A percentile compares a stretch with the other conserved stretches of the same genome.
Evolutionary conservation across 352 stramenopile species (phyloP).

Genomic region (Phytophthora sp.): DNA sequence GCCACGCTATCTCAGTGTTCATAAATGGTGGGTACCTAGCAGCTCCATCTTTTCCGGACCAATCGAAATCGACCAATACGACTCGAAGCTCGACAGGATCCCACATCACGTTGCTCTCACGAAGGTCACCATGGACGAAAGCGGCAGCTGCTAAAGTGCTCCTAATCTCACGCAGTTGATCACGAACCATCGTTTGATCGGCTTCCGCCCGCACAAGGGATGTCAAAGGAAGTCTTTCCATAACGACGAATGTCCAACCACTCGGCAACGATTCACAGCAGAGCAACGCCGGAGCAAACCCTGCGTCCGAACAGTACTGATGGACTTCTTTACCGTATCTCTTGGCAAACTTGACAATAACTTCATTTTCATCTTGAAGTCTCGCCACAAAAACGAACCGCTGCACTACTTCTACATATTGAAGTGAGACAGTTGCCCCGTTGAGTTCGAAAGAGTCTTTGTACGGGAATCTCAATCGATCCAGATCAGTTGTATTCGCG

Average conservation of each 20-base stretch:
- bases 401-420: conserved; percentile 26
- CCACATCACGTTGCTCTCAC: conserved; percentile 29
- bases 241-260: conserved; percentile 38
- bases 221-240: conserved; percentile 19
- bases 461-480: conserved; percentile 29
- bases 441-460: conserved; percentile 27
- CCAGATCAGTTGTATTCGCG: conserved; percentile 2
- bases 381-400: conserved; percentile 24
- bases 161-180: conserved; percentile 27
- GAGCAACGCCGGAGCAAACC: conserved; percentile 24
- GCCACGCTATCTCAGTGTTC: conserved; percentile 29
- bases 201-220: not conserved
- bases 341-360: conserved; percentile 32
- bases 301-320: conserved; percentile 16
- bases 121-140: conserved; percentile 19
- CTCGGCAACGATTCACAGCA: conserved; percentile 19
- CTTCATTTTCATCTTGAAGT: conserved; percentile 10
- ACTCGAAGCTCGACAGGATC: conserved; percentile 30
- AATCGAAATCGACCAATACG: conserved; percentile 45
- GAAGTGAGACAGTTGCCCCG: conserved; percentile 8
- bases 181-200: not conserved
- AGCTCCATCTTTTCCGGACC: conserved; percentile 27
- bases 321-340: conserved; percentile 29
- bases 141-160: conserved; percentile 1
- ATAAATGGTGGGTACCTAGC: conserved; percentile 34